phyloP scores from a whole-genome alignment of 176 grass and related monocot species.

The Triticum urartu region DNA sequence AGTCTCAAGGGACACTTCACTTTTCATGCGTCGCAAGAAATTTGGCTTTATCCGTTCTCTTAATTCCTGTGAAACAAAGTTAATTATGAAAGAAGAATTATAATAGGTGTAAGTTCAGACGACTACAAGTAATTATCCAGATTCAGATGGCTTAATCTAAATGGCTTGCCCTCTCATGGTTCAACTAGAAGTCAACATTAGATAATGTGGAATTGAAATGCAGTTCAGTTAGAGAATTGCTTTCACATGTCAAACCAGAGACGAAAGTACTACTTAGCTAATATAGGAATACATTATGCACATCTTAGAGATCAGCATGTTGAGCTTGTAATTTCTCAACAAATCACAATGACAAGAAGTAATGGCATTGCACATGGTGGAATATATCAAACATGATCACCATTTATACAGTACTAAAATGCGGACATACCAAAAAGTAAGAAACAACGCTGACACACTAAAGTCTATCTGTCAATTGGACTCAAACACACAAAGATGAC shows the following conservation, averaged over 20 bases:
- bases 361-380: background rate
- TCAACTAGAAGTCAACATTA: background rate
- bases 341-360: background rate
- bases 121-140: background rate
- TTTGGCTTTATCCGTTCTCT: constrained; percentile 82
- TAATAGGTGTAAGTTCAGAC: background rate
- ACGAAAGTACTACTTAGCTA: background rate
- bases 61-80: constrained; percentile 50
- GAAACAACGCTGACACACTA: background rate
- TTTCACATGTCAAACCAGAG: constrained; percentile 24
- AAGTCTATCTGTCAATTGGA: background rate
- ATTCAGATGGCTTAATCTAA: constrained; percentile 11
- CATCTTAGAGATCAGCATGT: too few relatives aligned
- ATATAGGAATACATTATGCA: background rate
- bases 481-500: background rate
- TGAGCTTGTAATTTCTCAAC: background rate
- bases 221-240: background rate
- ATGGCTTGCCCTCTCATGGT: background rate
- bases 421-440: background rate
- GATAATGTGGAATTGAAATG: background rate
- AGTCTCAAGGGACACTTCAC: constrained; percentile 58
- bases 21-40: constrained; percentile 78
- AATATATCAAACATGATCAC: background rate
- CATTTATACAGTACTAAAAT: background rate
- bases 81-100: constrained; percentile 21